Evolutionary conservation across 2,329 filamentous ascomycete genomes (phyloP).

Genomic region (Huntiella omanensis): DNA sequence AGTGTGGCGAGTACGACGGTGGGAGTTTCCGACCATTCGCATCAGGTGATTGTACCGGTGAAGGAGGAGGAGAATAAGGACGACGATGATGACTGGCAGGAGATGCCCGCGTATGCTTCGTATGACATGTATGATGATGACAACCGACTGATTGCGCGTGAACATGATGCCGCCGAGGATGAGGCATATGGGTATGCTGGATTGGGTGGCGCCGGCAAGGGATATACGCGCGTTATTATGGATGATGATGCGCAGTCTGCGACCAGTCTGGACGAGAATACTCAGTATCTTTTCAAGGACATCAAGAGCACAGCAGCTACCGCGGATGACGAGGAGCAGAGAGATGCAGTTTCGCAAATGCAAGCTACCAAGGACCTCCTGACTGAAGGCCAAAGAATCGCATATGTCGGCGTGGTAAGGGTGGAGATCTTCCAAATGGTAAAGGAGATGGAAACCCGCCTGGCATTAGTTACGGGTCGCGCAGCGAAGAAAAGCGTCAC

Average conservation of each 20-base stretch:
- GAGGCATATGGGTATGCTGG: constrained; percentile 51
- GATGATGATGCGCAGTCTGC: constrained; percentile 89
- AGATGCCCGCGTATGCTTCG: constrained; percentile 81
- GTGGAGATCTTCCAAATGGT: constrained; percentile 65
- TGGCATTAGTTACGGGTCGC: constrained; percentile 26
- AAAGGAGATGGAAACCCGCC: constrained; percentile 37
- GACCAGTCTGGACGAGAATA: constrained; percentile 95
- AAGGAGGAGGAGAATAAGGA: constrained; percentile 34
- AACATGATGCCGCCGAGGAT: constrained; percentile 52
- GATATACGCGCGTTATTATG: constrained; percentile 85
- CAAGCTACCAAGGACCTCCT: constrained; percentile 89
- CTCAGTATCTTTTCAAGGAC: constrained; percentile 82
- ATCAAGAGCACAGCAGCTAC: constrained; percentile 36
- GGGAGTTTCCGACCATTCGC: constrained; percentile 67
- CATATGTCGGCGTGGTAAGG: constrained; percentile 80
- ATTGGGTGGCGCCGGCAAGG: constrained; percentile 77
- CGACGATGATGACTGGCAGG: constrained; percentile 66
- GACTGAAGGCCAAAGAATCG: constrained; percentile 87
- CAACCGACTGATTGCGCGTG: constrained; percentile 67
- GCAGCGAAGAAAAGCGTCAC: constrained; percentile 53
- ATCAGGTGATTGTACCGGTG: constrained; percentile 47
- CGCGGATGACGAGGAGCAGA: constrained; percentile 60
- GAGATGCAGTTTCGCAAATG: constrained; percentile 76
- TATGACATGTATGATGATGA: constrained; percentile 95
- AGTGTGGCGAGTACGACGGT: constrained; percentile 22